Conservation (phyloP, 345 rosid genomes). For the Sisymbrium altissimum region DNA sequence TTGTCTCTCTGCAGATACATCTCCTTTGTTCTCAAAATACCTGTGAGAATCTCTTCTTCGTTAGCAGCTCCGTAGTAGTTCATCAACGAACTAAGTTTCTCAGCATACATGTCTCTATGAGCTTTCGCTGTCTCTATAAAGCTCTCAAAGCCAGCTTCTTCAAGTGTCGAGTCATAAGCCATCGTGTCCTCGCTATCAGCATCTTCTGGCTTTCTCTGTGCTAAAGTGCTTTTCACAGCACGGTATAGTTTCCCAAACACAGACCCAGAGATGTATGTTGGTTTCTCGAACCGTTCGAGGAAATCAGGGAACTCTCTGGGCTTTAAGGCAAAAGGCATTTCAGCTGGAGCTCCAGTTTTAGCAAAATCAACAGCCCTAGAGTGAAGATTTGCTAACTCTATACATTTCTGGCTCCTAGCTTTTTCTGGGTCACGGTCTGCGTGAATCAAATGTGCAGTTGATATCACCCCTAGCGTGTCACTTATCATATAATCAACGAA, state of each 20-base stretch:
- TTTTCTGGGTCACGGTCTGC: constrained; percentile 78
- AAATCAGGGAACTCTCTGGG: constrained; percentile 91
- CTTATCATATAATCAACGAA: constrained; percentile 88
- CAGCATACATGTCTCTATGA: constrained; percentile 56
- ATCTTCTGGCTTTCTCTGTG: constrained; percentile 29
- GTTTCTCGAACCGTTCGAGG: constrained; percentile 68
- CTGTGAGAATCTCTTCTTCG: constrained; percentile 91
- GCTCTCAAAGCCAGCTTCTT: constrained; percentile 58
- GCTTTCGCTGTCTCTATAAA: constrained; percentile 45
- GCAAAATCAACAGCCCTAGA: constrained; percentile 96
- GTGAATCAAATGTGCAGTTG: constrained; percentile 86
- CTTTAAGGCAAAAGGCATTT: constrained; percentile 75
- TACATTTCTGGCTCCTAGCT: constrained; percentile 70
- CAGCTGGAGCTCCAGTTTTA: constrained; percentile 90
- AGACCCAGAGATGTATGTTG: constrained; percentile 54
- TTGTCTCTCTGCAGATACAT: constrained; percentile 70
- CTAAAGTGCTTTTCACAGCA: constrained; percentile 36
- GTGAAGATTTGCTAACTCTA: constrained; percentile 78
- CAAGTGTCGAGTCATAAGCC: constrained; percentile 62
- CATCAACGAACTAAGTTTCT: constrained; percentile 64
- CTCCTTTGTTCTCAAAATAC: constrained; percentile 57
- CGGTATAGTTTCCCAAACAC: constrained; percentile 84
- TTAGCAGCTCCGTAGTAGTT: constrained; percentile 51
- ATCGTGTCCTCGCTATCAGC: constrained; percentile 40
- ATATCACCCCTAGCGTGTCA: constrained; percentile 85